Base-by-base conservation (phyloP, 495 filamentous ascomycete genomes). In the Oidiodendron maius region DNA sequence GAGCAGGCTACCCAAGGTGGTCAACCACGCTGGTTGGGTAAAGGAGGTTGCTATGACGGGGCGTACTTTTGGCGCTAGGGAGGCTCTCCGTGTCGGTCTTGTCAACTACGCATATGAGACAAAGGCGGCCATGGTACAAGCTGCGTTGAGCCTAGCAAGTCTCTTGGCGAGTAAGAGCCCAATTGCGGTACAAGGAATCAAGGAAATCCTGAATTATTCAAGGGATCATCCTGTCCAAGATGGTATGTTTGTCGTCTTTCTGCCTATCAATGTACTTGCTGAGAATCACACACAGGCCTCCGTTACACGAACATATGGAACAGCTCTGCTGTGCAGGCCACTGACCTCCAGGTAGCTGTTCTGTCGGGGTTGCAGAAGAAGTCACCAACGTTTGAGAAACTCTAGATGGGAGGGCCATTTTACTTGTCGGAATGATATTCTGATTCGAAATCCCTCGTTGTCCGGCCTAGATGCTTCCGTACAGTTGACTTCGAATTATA, bases 241-340 rank as follows among this genome's bases (percentile, higher is more conserved):
- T 58, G 89, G 85, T 21, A 67, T 98, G 60, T n/a, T n/a, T n/a
- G n/a, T n/a, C n/a, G n/a, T n/a, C n/a, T n/a, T n/a, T n/a, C n/a
- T n/a, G n/a, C n/a, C n/a, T n/a, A n/a, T n/a, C n/a, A n/a, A n/a
- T n/a, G n/a, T n/a, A n/a, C n/a, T n/a, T n/a, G n/a, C n/a, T n/a
- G n/a, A n/a, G n/a, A n/a, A n/a, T n/a, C n/a, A n/a, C n/a, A n/a
- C n/a, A n/a, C n/a, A n/a, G n/a, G n/a, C n/a, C n/a, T n/a, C n/a
- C 75, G 78, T 41, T 96, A 95, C 69, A 93, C 89, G 13, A 71
- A 74, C 10, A 72, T 91, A 0, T 96, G 91, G 93, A 98, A 98
- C 58, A 71, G 77, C 46, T 83, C 81, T 3, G 82, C 83, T 52
- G 58, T 96, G 48, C 91, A 96, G 71, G 84, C 87, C 4, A 69